A percentile compares a stretch with the other conserved stretches of the same genome.
These are phyloP conservation scores for Hericium alpestre DNA, from an alignment of 768 basidiomycete species.

Conservation along the genomic window DNA sequence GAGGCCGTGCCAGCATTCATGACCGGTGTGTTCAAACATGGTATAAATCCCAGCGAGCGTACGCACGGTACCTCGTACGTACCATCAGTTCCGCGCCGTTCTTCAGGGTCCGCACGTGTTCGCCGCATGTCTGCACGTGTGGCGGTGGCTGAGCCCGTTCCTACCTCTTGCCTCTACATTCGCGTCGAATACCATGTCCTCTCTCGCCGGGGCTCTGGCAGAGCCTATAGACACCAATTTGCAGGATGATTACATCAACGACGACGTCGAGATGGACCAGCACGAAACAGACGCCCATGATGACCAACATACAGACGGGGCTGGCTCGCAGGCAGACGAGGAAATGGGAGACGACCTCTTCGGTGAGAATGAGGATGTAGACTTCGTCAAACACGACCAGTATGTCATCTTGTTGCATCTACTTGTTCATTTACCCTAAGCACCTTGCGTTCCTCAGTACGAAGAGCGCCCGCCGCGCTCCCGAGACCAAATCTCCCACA, in stretches of 20 bases:
- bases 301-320: neutral
- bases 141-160: neutral
- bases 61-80: neutral
- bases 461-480: conserved; percentile 8
- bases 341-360: conserved; percentile 67
- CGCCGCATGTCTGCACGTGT: neutral
- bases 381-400: conserved; percentile 41
- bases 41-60: too few relatives aligned
- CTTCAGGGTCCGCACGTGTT: neutral
- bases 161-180: neutral
- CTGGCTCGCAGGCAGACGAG: conserved; percentile 6
- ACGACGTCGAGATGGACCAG: conserved; percentile 6
- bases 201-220: conserved; percentile 4
- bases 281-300: conserved; percentile 3
- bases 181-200: neutral
- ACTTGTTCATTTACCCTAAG: neutral
- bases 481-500: conserved; percentile 18
- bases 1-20: too few relatives aligned
- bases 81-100: neutral
- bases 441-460: conserved; percentile 1
- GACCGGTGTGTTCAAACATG: too few relatives aligned
- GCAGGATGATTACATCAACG: neutral
- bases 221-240: neutral
- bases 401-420: conserved; percentile 19
- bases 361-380: conserved; percentile 53